phyloP scores from a whole-genome alignment of 2,329 filamentous ascomycete genomes.

The Rhynchosporium secalis region DNA sequence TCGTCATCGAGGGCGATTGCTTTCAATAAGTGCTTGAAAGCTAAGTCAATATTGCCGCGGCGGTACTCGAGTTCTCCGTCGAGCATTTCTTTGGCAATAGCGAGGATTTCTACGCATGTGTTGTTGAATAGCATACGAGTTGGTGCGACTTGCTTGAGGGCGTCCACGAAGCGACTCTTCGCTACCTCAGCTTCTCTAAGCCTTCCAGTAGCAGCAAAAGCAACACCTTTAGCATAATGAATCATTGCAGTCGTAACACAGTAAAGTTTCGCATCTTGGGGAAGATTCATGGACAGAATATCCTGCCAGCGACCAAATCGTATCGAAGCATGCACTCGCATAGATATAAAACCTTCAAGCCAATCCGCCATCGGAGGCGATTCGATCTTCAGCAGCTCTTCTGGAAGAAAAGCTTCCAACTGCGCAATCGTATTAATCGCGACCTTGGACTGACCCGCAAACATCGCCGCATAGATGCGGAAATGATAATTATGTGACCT shows the following conservation, averaged over 20 bases:
- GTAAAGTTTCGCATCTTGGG: slow-evolving; percentile 60
- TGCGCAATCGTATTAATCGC: slow-evolving; percentile 60
- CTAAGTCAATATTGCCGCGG: slow-evolving; percentile 54
- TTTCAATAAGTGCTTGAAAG: slow-evolving; percentile 58
- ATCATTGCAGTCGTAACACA: slow-evolving; percentile 68
- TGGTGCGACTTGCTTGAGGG: slow-evolving; percentile 53
- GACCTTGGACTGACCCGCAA: slow-evolving; percentile 63
- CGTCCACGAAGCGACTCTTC: slow-evolving; percentile 51
- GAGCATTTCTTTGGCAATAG: slow-evolving; percentile 64
- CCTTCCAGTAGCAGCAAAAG: slow-evolving; percentile 58
- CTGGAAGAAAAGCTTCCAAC: slow-evolving; percentile 63
- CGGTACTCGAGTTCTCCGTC: slow-evolving; percentile 75
- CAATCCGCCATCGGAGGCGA: slow-evolving; percentile 78
- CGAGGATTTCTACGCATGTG: slow-evolving; percentile 61
- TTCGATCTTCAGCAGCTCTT: slow-evolving; percentile 61
- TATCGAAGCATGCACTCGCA: slow-evolving; percentile 68
- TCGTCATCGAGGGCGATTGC: slow-evolving; percentile 61
- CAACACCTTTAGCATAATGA: slow-evolving; percentile 68
- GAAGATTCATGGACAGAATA: slow-evolving; percentile 56
- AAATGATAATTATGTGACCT: slow-evolving; percentile 75
- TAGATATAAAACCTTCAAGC: slow-evolving; percentile 69
- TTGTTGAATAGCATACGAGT: slow-evolving; percentile 70
- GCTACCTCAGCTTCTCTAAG: slow-evolving; percentile 56
- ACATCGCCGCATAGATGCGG: slow-evolving; percentile 75
- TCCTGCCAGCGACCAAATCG: slow-evolving; percentile 76